A percentile compares a stretch with the other conserved stretches of the same genome.
Evolutionary conservation across 352 stramenopile species (phyloP).

Genomic region (Phytophthora niederhauseri): DNA sequence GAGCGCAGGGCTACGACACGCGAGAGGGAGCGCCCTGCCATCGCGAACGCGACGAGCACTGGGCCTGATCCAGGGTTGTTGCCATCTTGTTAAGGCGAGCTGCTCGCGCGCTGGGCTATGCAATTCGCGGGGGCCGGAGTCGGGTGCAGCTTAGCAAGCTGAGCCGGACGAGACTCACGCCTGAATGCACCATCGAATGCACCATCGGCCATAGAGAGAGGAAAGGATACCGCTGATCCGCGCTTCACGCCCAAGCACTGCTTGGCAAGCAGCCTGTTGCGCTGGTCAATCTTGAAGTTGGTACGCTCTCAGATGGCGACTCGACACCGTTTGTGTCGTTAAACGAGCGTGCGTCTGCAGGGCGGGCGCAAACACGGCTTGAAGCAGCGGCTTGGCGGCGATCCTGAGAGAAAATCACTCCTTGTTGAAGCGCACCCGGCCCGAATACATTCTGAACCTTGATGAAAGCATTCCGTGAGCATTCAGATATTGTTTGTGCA

Average conservation of each 20-base stretch:
- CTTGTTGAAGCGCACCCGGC: not conserved
- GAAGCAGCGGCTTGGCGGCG: not conserved
- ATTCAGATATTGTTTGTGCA: slow-evolving; percentile 17
- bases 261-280: not conserved
- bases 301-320: not conserved
- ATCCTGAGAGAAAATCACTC: not conserved
- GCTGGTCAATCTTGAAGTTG: slow-evolving; percentile 7
- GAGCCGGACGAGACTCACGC: not conserved
- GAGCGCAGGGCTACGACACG: slow-evolving; percentile 1
- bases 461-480: not conserved
- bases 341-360: not conserved
- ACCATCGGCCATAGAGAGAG: slow-evolving; percentile 1
- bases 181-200: slow-evolving; percentile 1
- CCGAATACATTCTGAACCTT: slow-evolving; percentile 2
- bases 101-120: slow-evolving; percentile 25
- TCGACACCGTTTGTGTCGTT: not conserved
- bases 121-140: not conserved
- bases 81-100: slow-evolving; percentile 21
- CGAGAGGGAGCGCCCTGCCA: not conserved
- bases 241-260: not conserved
- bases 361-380: not conserved
- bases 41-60: not conserved
- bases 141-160: not conserved
- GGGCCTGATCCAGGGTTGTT: not conserved
- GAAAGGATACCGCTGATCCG: not conserved